Conservation (phyloP, 495 filamentous ascomycete species). For the Xylaria nigripes region DNA sequence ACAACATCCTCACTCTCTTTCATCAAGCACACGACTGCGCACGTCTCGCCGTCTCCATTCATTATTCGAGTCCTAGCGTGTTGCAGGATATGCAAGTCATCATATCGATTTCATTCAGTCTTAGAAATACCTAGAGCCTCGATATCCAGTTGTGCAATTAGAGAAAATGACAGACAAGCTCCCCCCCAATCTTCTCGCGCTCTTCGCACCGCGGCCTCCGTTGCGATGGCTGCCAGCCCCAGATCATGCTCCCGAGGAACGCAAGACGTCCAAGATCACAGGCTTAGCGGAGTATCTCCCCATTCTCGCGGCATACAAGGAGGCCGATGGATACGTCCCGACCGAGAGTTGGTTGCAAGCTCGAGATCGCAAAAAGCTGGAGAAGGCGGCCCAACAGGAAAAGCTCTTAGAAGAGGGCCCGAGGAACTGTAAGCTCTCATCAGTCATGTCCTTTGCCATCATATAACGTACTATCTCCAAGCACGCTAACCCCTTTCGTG, state of each 20-base stretch:
- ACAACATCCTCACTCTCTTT: constrained; percentile 12
- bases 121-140: neutral
- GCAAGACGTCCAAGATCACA: constrained; percentile 59
- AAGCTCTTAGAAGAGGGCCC: constrained; percentile 58
- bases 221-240: constrained; percentile 79
- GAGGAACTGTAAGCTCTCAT: constrained; percentile 52
- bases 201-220: constrained; percentile 89
- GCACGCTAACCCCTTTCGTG: constrained; percentile 10
- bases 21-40: constrained; percentile 18
- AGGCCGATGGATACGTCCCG: constrained; percentile 64
- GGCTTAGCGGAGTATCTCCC: constrained; percentile 69
- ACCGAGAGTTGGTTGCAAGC: constrained; percentile 90
- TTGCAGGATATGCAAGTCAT: constrained; percentile 1
- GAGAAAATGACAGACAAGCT: constrained; percentile 86
- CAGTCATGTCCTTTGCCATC: neutral
- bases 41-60: neutral
- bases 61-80: neutral
- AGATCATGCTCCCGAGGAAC: constrained; percentile 77
- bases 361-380: constrained; percentile 66
- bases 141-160: neutral
- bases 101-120: neutral
- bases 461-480: neutral
- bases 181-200: constrained; percentile 80
- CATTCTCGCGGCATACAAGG: constrained; percentile 59
- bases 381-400: constrained; percentile 62